These are phyloP conservation scores for Massarina eburnea DNA, from an alignment of 2,329 filamentous ascomycete species.

Conservation along the genomic window DNA sequence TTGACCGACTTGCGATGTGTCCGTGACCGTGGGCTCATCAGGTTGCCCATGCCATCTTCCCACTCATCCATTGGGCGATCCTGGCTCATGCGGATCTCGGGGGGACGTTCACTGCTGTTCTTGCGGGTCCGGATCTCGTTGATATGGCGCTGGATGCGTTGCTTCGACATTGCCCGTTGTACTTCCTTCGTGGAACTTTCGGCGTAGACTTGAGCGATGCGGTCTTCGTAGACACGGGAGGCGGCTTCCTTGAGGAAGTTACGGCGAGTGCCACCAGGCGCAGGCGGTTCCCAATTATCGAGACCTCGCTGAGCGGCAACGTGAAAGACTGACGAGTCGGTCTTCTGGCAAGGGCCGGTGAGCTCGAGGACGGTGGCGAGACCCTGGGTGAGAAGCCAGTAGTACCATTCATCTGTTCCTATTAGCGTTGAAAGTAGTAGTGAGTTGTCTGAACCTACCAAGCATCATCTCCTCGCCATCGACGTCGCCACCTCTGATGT, in stretches of 20 bases:
- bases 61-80: constrained; percentile 44
- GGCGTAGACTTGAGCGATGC: constrained; percentile 42
- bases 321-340: constrained; percentile 51
- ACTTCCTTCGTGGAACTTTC: constrained; percentile 39
- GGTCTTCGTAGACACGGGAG: constrained; percentile 60
- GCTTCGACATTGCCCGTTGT: constrained; percentile 44
- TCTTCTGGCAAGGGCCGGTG: constrained; percentile 42
- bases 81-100: constrained; percentile 42
- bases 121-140: constrained; percentile 46
- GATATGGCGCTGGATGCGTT: constrained; percentile 46
- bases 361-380: constrained; percentile 58
- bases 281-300: constrained; percentile 57
- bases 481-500: constrained; percentile 52
- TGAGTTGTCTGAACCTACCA: constrained; percentile 38
- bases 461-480: constrained; percentile 56
- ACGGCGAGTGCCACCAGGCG: constrained; percentile 50
- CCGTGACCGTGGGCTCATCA: constrained; percentile 26
- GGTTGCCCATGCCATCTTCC: constrained; percentile 37
- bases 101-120: constrained; percentile 37
- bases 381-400: constrained; percentile 61
- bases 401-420: constrained; percentile 60
- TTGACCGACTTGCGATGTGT: constrained; percentile 13
- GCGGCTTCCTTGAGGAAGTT: constrained; percentile 64
- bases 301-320: constrained; percentile 58
- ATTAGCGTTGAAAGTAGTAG: constrained; percentile 12